Evolutionary conservation across 768 basidiomycete species (phyloP), one percentile per base, ranked within the genome.

Genomic region (Russula emetica): DNA sequence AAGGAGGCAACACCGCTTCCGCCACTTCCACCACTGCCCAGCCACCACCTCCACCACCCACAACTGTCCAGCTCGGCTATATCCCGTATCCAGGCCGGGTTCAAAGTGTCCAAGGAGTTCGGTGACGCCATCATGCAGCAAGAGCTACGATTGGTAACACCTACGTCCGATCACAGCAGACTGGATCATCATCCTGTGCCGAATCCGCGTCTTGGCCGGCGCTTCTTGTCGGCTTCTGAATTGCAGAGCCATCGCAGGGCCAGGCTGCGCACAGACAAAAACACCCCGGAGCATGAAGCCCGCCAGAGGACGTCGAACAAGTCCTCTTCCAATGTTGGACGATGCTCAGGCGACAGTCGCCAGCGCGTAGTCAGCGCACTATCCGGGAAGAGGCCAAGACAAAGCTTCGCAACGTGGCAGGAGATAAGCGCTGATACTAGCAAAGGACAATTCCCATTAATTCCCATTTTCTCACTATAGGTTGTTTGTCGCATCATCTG

Each of bases 101-200:
- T 57, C 66, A 50, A 58, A 16, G 50, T 60, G 26, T 66, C 57
- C 45, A 60, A 54, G 9, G 51, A 56, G 47, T 51, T 66, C 6
- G 58, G 56, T 7, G 38, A 58, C 5, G 57, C 66, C n/a, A 16
- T 67, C 40, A 38, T 26, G 61, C 34, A 26, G 24, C 57, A 66
- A 24, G 55, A 64, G 42, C 4, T 58, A 24, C 67, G 68, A 36
- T 9, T 58, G 2, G 56, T 50, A 40, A 34, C 22, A 14, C 34
- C 55, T 10, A 18, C 28, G n/a, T 28, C 20, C 10, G 47, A 22
- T 4, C 51, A 50, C 40, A 13, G 10, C 4, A 11, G 36, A 2
- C 38, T 16, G 13, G 56, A 28, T 28, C 2, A 28, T 28, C 28
- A 4, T 28, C 20, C 24, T 44, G 14, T 6, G 10, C 18, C 28